Evolutionary conservation across 2,329 filamentous ascomycete species (phyloP).

Genomic region (Paecilomyces sp.): DNA sequence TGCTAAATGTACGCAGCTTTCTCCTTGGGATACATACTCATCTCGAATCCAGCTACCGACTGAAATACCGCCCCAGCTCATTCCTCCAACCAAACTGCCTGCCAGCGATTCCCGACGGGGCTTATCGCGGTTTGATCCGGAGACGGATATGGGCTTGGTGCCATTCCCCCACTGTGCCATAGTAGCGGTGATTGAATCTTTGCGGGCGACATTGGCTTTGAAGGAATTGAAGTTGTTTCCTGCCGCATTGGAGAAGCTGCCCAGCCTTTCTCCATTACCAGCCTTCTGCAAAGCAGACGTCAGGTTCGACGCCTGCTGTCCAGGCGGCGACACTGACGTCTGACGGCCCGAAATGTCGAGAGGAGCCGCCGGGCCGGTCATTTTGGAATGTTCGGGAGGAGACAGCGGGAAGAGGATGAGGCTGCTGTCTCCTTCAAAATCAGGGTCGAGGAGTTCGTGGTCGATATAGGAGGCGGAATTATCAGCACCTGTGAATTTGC

Average conservation of each 20-base stretch:
- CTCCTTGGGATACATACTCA: conserved; percentile 55
- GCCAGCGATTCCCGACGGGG: conserved; percentile 53
- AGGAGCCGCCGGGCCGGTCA: conserved; percentile 49
- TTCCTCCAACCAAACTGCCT: conserved; percentile 63
- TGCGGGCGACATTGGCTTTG: conserved; percentile 37
- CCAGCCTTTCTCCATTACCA: conserved; percentile 33
- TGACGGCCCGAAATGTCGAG: conserved; percentile 55
- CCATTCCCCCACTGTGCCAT: conserved; percentile 51
- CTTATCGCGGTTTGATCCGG: conserved; percentile 41
- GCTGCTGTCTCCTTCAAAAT: conserved; percentile 24
- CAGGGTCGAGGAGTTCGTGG: conserved; percentile 21
- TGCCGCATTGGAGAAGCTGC: conserved; percentile 38
- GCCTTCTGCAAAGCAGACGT: conserved; percentile 53
- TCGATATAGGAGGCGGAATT: conserved; percentile 24
- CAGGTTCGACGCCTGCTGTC: conserved; percentile 55
- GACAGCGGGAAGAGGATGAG: conserved; percentile 35
- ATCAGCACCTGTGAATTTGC: conserved; percentile 28
- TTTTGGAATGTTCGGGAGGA: conserved; percentile 29
- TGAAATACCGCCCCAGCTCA: conserved; percentile 96
- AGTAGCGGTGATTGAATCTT: conserved; percentile 48
- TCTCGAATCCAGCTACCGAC: conserved; percentile 96
- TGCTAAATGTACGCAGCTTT: neutral
- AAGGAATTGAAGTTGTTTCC: conserved; percentile 31
- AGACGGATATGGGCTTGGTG: conserved; percentile 55
- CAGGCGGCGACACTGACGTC: conserved; percentile 52